Evolutionary conservation across 768 basidiomycete genomes (phyloP).

Genomic region (Russula sp.): DNA sequence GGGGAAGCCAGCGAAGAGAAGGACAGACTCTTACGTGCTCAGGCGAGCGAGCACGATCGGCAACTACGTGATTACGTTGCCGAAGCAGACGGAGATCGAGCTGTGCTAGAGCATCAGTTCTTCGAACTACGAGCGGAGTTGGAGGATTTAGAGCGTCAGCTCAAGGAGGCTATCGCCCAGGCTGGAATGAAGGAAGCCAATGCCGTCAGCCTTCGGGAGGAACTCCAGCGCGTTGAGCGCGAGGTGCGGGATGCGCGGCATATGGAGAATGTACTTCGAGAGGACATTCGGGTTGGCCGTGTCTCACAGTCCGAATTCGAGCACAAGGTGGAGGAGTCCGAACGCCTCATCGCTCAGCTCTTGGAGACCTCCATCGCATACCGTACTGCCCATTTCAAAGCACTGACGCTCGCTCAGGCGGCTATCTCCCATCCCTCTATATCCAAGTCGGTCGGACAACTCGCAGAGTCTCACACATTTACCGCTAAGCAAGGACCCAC

Average conservation of each 20-base stretch:
- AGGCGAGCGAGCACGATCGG: constrained; percentile 63
- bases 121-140: constrained; percentile 60
- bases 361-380: constrained; percentile 75
- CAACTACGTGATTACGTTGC: constrained; percentile 81
- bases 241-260: constrained; percentile 64
- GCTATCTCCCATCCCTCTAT: constrained; percentile 44
- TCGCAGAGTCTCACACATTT: constrained; percentile 28
- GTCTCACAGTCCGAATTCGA: constrained; percentile 64
- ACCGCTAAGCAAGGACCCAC: constrained; percentile 48
- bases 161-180: constrained; percentile 57
- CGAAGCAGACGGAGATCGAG: constrained; percentile 90
- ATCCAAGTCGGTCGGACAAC: constrained; percentile 44
- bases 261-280: constrained; percentile 61
- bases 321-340: constrained; percentile 56
- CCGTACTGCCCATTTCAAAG: constrained; percentile 70
- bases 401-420: constrained; percentile 53
- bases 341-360: constrained; percentile 73
- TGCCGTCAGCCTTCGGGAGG: constrained; percentile 61
- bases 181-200: constrained; percentile 63
- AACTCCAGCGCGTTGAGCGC: constrained; percentile 63
- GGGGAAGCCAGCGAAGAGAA: constrained; percentile 69
- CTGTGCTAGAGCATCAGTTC: constrained; percentile 86
- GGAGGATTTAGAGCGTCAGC: constrained; percentile 53
- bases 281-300: constrained; percentile 66
- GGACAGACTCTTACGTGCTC: constrained; percentile 64